phyloP scores from a whole-genome alignment of 441 rosid species.

The Gossypium lobatum region DNA sequence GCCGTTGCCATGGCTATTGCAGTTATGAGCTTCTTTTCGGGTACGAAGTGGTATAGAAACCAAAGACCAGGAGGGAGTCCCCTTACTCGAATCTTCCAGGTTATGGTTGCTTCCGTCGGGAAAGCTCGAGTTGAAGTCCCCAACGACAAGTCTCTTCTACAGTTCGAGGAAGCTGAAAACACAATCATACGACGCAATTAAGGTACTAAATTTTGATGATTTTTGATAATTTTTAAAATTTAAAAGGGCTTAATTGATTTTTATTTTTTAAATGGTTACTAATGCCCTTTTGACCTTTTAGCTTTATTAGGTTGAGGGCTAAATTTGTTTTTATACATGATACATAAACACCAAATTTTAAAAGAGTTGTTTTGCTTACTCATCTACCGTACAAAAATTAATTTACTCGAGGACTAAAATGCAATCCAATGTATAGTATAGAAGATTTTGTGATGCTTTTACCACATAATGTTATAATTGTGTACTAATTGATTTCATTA shows the following conservation, averaged over 20 bases:
- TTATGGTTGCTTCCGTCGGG: conserved; percentile 53
- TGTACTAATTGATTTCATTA: not conserved
- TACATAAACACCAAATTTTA: too few species aligned
- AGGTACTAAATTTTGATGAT: conserved; percentile 16
- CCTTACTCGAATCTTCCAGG: conserved; percentile 46
- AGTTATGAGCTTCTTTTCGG: conserved; percentile 45
- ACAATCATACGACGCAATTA: conserved; percentile 55
- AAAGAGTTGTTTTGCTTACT: too few species aligned
- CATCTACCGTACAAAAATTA: too few species aligned
- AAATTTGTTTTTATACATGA: too few species aligned
- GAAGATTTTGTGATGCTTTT: too few species aligned
- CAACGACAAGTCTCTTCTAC: conserved; percentile 31
- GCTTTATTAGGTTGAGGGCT: too few species aligned
- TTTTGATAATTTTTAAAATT: too few species aligned
- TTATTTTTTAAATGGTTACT: too few species aligned
- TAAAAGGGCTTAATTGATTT: too few species aligned
- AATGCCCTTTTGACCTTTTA: too few species aligned
- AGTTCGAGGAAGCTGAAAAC: conserved; percentile 67
- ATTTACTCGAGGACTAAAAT: too few species aligned
- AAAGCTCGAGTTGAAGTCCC: conserved; percentile 46
- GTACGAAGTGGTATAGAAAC: conserved; percentile 36
- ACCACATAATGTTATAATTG: not conserved
- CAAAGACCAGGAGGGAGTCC: conserved; percentile 63
- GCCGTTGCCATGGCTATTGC: conserved; percentile 56
- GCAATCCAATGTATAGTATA: too few species aligned